Evolutionary conservation across 345 rosid genomes (phyloP), one percentile per base, ranked within the genome.

Genomic region (Nasturtium officinale): DNA sequence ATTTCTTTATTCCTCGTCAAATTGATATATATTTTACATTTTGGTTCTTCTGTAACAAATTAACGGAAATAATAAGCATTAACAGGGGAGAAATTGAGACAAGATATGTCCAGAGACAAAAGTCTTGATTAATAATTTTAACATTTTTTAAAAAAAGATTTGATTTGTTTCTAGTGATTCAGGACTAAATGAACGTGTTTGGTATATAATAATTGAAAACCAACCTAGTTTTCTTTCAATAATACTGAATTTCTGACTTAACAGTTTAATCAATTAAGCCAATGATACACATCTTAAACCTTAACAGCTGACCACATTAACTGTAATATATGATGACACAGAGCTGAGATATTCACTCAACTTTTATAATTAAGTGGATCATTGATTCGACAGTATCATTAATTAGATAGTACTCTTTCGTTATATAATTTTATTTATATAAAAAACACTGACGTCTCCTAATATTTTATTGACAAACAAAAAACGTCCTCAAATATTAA

Each of bases 121-220:
- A 68, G 64, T 61, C 69, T 30, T 68, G 79, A 53, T 43, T 26
- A 26, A 26, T 26, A 26, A 26, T 26, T 26, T 26, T 26, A 3
- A 26, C 28, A 2, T 26, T 26, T 26, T 3, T 2, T 0, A 26
- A 26, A 26, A 43, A 52, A 67, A 68, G 64, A 53, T 63, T 32
- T 68, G 79, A 53, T 43, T 53, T 75, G 69, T 68, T 61, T 68
- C 57, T 52, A 61, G 64, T 53, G 63, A 61, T 75, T 61, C 12
- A 23, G 28, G 73, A 68, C 63, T 61, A 68, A 52, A 45, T 13
- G 12, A 53, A 43, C 63, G 57, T 75, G 38, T 18, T 20, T 40
- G 46, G 2, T 42, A 9, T 51, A 23, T 45, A 68, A 75, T 67
- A n/a, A 52, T 75, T 60, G 23, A 9, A 10, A 25, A 51, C 11